Evolutionary conservation across 2,329 filamentous ascomycete genomes (phyloP).

Genomic region (Aspergillus phoenicis): DNA sequence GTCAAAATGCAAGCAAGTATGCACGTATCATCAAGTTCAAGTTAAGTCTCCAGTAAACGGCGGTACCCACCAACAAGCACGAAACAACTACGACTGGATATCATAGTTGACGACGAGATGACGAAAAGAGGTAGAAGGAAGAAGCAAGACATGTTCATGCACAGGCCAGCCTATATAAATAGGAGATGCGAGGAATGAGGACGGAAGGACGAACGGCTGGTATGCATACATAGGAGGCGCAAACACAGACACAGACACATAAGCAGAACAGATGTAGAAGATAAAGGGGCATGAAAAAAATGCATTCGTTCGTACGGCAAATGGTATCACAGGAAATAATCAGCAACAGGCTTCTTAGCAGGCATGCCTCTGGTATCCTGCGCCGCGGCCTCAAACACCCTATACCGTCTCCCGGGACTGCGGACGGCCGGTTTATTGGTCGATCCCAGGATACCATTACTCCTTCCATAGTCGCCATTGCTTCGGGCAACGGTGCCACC

Average conservation of each 20-base stretch:
- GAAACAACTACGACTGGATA: neutral
- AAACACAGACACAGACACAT: neutral
- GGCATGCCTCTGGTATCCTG: slow-evolving; percentile 97
- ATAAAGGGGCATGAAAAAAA: neutral
- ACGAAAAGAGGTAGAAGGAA: neutral
- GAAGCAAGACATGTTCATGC: slow-evolving; percentile 1
- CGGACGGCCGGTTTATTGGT: slow-evolving; percentile 48
- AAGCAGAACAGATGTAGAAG: neutral
- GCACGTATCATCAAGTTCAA: neutral
- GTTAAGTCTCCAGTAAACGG: no score
- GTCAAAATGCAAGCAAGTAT: neutral
- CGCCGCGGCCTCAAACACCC: slow-evolving; percentile 94
- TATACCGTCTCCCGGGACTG: slow-evolving; percentile 85
- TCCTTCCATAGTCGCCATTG: slow-evolving; percentile 49
- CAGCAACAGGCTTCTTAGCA: slow-evolving; percentile 95
- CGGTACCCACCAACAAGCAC: neutral
- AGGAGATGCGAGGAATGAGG: neutral
- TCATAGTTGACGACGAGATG: neutral
- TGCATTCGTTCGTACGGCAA: neutral
- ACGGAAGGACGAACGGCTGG: neutral
- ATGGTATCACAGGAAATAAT: slow-evolving; percentile 74
- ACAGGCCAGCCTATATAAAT: slow-evolving; percentile 1
- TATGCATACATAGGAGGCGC: neutral
- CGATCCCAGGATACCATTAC: slow-evolving; percentile 54
- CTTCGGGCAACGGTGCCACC: slow-evolving; percentile 69